Evolutionary conservation across 2,329 filamentous ascomycete species (phyloP).

Genomic region (Xylariales sp.): DNA sequence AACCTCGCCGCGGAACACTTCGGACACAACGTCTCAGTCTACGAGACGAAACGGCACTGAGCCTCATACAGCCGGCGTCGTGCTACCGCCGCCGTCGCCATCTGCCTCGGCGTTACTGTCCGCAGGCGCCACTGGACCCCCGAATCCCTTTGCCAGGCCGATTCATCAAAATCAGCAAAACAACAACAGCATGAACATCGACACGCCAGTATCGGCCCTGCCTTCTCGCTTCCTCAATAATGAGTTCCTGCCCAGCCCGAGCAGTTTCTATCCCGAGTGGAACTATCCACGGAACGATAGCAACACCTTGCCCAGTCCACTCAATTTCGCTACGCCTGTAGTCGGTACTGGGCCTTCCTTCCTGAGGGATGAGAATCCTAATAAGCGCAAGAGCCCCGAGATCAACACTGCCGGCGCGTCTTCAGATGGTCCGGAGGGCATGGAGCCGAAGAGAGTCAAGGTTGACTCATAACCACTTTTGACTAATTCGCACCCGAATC

Average conservation of each 20-base stretch:
- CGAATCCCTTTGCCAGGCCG: conserved; percentile 91
- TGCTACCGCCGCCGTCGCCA: conserved; percentile 88
- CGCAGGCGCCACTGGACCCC: conserved; percentile 85
- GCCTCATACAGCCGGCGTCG: conserved; percentile 63
- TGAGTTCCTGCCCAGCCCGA: conserved; percentile 84
- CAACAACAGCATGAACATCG: conserved; percentile 51
- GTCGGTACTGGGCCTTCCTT: conserved; percentile 59
- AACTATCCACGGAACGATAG: conserved; percentile 66
- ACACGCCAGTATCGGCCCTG: conserved; percentile 90
- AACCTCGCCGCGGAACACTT: conserved; percentile 55
- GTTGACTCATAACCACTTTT: conserved; percentile 37
- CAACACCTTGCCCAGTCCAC: conserved; percentile 85
- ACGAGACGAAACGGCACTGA: conserved; percentile 41
- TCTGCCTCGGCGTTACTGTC: conserved; percentile 81
- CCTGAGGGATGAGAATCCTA: conserved; percentile 48
- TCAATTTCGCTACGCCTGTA: conserved; percentile 86
- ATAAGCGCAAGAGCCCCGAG: conserved; percentile 57
- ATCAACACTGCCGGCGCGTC: conserved; percentile 34
- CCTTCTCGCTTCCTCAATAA: conserved; percentile 87
- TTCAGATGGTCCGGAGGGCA: conserved; percentile 37
- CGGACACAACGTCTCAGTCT: conserved; percentile 53
- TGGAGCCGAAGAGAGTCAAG: conserved; percentile 50
- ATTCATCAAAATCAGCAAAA: conserved; percentile 70
- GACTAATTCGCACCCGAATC: neutral
- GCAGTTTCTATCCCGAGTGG: conserved; percentile 91